Percentiles rank a stretch among this genome's conserved stretches.
phyloP scores from a whole-genome alignment of 2,329 filamentous ascomycete species.

The Paecilomyces formosus region DNA sequence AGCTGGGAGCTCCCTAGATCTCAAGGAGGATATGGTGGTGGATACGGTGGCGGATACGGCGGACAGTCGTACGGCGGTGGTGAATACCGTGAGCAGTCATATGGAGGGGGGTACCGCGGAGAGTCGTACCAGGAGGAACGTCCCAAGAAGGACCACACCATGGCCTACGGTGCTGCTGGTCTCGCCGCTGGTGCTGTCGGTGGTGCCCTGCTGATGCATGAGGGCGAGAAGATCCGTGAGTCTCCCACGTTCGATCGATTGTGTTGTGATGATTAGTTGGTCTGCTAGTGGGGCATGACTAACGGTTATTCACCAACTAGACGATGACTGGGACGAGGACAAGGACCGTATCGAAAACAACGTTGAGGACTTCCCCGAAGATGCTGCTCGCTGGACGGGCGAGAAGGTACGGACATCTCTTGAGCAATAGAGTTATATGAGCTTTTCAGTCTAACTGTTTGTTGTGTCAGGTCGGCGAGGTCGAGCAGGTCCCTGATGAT shows the following conservation, averaged over 20 bases:
- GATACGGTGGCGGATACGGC: background rate
- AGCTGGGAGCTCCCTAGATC: conserved; percentile 31
- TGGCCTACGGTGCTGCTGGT: conserved; percentile 32
- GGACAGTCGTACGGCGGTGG: background rate
- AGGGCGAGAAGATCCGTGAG: conserved; percentile 36
- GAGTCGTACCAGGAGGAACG: conserved; percentile 7
- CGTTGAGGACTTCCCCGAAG: conserved; percentile 35
- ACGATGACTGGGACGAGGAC: conserved; percentile 25
- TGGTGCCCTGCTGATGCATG: conserved; percentile 39
- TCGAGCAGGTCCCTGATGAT: conserved; percentile 32
- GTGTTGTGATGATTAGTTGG: background rate
- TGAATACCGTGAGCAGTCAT: conserved; percentile 1
- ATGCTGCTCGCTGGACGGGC: conserved; percentile 38
- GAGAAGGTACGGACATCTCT: conserved; percentile 22
- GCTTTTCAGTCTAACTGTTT: background rate
- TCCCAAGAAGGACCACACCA: conserved; percentile 19
- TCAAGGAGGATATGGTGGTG: conserved; percentile 10
- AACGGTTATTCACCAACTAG: conserved; percentile 9
- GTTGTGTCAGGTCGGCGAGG: conserved; percentile 27
- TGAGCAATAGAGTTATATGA: background rate
- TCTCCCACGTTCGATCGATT: conserved; percentile 1
- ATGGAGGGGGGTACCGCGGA: background rate
- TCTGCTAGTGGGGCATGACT: background rate
- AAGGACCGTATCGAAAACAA: conserved; percentile 24
- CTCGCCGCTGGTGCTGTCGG: conserved; percentile 35